Percentiles rank a stretch among this genome's conserved stretches.
These are phyloP conservation scores for Fusarium tricinctum DNA, from an alignment of 2,329 filamentous ascomycete genomes.

Conservation along the genomic window DNA sequence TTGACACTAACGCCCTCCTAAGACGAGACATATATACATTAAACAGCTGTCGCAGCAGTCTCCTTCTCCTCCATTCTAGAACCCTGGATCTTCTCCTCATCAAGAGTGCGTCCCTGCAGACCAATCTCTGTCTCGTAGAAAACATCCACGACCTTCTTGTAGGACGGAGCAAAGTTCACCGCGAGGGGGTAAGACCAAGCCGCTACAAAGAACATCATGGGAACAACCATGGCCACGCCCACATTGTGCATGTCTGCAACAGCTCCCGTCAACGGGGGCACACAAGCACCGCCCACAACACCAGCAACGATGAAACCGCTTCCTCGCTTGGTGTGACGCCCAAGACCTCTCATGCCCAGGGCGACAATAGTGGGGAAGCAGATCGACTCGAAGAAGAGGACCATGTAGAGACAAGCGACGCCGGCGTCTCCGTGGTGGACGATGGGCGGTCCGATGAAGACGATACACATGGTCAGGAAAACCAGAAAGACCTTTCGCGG, in stretches of 20 bases:
- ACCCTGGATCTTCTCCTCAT: constrained; percentile 49
- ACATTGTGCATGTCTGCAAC: constrained; percentile 75
- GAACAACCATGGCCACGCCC: constrained; percentile 75
- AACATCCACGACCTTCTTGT: constrained; percentile 73
- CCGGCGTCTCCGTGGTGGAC: constrained; percentile 62
- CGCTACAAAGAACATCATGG: constrained; percentile 69
- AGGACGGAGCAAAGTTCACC: constrained; percentile 76
- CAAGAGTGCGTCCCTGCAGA: constrained; percentile 47
- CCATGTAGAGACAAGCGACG: constrained; percentile 74
- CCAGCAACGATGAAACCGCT: constrained; percentile 77
- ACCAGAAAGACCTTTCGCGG: constrained; percentile 77
- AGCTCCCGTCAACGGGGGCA: constrained; percentile 78
- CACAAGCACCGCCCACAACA: constrained; percentile 79
- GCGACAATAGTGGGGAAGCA: constrained; percentile 87
- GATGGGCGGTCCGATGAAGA: constrained; percentile 70
- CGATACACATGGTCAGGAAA: constrained; percentile 74
- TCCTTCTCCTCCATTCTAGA: constrained; percentile 35
- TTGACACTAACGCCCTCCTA: no score
- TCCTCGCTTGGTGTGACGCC: constrained; percentile 82
- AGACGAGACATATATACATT: neutral
- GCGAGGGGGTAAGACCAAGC: constrained; percentile 70
- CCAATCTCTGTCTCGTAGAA: constrained; percentile 64
- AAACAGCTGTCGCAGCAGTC: constrained; percentile 1
- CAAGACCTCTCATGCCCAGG: constrained; percentile 80
- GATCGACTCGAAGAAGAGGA: constrained; percentile 84